Base-by-base conservation (phyloP, 2,329 filamentous ascomycete species). In the Phialemonium atrogriseum region DNA sequence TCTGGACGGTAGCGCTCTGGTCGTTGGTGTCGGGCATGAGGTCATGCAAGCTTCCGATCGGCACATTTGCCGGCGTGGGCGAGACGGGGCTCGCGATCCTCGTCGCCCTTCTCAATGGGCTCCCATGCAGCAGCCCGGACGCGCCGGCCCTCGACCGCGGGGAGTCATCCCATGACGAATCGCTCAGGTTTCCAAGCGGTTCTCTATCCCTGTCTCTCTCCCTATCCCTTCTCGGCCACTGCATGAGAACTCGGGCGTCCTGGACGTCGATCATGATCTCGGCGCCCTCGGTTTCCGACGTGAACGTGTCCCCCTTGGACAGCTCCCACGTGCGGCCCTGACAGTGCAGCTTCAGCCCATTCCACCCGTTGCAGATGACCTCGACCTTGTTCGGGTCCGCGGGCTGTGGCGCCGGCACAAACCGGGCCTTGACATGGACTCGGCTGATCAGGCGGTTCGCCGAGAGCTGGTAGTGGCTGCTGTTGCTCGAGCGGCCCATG, bases 251-350 rank as follows among this genome's bases (percentile, higher is more conserved):
- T 41, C 91, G 83, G 33, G 87, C 80, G 52, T 94, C 88, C 49
- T 94, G 86, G 24, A 96, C 87, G 55, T 96, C 88, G 41, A 98
- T 65, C 77, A 98, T 93, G 55, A 98, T 87, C 49, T 94, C 87
- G 12, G 79, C 79, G 43, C 80, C 77, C 51, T 88, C 84, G 18
- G 87, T 88, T 59, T 94, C 85, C 36, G 87, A 94, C 27, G 80
- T 82, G 58, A 95, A 96, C 30, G 77, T 83, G 53, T 94, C 87
- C 12, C 84, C 86, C 62, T 94, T 95, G 42, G 68, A 70, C 48
- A 98, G 60, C 44, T 94, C 85, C 67, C 84, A 89, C 4, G 85
- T 82, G 44, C 80, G 78, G 35, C 86, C 86, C 58, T 89, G 82
- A 64, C 86, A 95, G 60, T 94, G 87, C 45, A 98, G 62, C 63